phyloP scores from a whole-genome alignment of 495 filamentous ascomycete species.

The Penicillium goetzii region DNA sequence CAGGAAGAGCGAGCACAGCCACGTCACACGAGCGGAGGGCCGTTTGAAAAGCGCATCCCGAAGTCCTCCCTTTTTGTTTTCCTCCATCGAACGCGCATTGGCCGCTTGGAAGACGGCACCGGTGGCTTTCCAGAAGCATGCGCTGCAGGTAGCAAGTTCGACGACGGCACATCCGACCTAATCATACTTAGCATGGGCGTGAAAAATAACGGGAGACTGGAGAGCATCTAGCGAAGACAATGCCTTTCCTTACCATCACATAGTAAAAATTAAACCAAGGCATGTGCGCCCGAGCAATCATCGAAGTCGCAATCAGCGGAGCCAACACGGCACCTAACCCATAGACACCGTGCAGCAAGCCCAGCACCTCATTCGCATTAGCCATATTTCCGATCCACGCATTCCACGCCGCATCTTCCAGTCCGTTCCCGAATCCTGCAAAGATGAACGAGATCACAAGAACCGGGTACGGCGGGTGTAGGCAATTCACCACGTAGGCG shows the following conservation, averaged over 20 bases:
- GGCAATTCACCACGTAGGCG: slow-evolving; percentile 61
- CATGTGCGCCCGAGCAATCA: slow-evolving; percentile 53
- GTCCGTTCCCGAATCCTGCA: slow-evolving; percentile 66
- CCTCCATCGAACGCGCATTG: slow-evolving; percentile 30
- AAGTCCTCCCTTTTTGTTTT: slow-evolving; percentile 52
- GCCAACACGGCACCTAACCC: slow-evolving; percentile 60
- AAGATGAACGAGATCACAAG: slow-evolving; percentile 61
- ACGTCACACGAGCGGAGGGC: slow-evolving; percentile 61
- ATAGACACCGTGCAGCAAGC: slow-evolving; percentile 61
- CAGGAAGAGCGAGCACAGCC: slow-evolving; percentile 76
- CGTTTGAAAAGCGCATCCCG: slow-evolving; percentile 57
- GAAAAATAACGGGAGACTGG: not conserved
- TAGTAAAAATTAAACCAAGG: slow-evolving; percentile 67
- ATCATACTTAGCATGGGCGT: not conserved
- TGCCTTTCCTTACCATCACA: slow-evolving; percentile 49
- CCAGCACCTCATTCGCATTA: slow-evolving; percentile 62
- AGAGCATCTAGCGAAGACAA: not conserved
- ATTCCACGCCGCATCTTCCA: slow-evolving; percentile 67
- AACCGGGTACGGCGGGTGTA: slow-evolving; percentile 64
- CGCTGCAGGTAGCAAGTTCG: slow-evolving; percentile 57
- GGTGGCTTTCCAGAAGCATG: slow-evolving; percentile 71
- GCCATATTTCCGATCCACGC: slow-evolving; percentile 67
- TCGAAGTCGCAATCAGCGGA: slow-evolving; percentile 60
- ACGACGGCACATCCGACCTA: slow-evolving; percentile 65
- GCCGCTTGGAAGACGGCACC: slow-evolving; percentile 62